Conservation (phyloP, 179 eudicot species). For the Corrigiola litoralis region DNA sequence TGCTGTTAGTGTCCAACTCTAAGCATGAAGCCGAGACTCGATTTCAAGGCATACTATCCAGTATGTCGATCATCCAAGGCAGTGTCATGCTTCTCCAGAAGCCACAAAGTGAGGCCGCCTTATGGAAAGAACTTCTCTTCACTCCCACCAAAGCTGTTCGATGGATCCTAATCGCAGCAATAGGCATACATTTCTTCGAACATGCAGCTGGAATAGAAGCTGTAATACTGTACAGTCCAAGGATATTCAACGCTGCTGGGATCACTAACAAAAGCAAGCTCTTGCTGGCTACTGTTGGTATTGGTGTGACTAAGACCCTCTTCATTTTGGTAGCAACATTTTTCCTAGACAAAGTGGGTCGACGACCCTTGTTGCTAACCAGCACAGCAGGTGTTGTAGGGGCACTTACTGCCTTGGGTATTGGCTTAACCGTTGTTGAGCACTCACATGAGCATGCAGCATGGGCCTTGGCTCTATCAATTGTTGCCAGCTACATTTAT, state of each 20-base stretch:
- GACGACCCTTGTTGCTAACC: constrained; percentile 34
- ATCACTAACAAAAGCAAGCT: constrained; percentile 28
- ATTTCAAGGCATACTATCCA: too few species aligned
- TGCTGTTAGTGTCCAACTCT: constrained; percentile 27
- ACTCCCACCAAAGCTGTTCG: constrained; percentile 29
- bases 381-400: constrained; percentile 40
- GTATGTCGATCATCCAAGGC: constrained; percentile 30
- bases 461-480: constrained; percentile 45
- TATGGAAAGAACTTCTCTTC: constrained; percentile 34
- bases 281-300: constrained; percentile 33
- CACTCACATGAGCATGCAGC: constrained; percentile 29
- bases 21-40: constrained; percentile 35
- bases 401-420: constrained; percentile 35
- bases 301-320: constrained; percentile 34
- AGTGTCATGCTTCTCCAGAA: constrained; percentile 17
- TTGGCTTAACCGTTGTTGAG: constrained; percentile 35
- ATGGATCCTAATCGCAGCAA: constrained; percentile 29
- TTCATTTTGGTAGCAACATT: constrained; percentile 27
- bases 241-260: constrained; percentile 34
- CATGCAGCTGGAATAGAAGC: constrained; percentile 42
- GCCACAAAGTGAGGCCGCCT: constrained; percentile 17
- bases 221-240: constrained; percentile 38
- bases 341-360: constrained; percentile 30
- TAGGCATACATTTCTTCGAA: constrained; percentile 42
- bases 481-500: constrained; percentile 50